Evolutionary conservation across 106 monocot species (phyloP).

Genomic region (Acorus gramineus): DNA sequence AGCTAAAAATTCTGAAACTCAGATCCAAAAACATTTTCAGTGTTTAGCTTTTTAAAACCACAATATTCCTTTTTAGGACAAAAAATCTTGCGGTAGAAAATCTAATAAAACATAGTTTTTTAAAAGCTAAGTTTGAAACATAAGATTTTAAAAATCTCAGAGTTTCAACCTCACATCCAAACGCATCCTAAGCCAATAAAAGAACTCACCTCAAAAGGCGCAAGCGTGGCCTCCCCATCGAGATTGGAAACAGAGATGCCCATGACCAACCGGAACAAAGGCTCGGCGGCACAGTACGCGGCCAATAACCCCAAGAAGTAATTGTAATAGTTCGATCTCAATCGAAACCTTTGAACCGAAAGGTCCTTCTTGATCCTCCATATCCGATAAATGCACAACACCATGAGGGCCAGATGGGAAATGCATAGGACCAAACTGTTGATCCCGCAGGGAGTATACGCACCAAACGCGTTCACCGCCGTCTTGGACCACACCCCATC

Average conservation of each 20-base stretch:
- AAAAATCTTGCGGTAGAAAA: too few species aligned
- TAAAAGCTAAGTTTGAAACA: not conserved
- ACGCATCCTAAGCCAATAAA: too few species aligned
- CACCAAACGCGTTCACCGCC: slow-evolving; percentile 72
- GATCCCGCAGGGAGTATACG: slow-evolving; percentile 84
- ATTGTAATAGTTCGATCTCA: slow-evolving; percentile 48
- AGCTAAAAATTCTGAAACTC: too few species aligned
- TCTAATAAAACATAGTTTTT: not conserved
- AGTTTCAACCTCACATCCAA: too few species aligned
- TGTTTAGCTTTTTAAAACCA: too few species aligned
- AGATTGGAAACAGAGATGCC: slow-evolving; percentile 55
- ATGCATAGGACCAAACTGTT: slow-evolving; percentile 60
- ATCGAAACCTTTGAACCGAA: slow-evolving; percentile 29
- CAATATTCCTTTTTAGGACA: too few species aligned
- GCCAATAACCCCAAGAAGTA: slow-evolving; percentile 55
- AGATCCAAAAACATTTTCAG: too few species aligned
- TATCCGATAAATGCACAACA: slow-evolving; percentile 57
- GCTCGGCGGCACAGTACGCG: slow-evolving; percentile 36
- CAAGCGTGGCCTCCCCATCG: slow-evolving; percentile 50
- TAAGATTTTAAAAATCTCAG: too few species aligned
- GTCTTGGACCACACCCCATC: slow-evolving; percentile 45
- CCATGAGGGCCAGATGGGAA: slow-evolving; percentile 60
- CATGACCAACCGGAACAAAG: slow-evolving; percentile 42
- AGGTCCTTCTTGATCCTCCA: slow-evolving; percentile 52
- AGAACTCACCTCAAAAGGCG: slow-evolving; percentile 80